Evolutionary conservation across 2,329 filamentous ascomycete species (phyloP).

Genomic region (Curvularia hawaiiensis): DNA sequence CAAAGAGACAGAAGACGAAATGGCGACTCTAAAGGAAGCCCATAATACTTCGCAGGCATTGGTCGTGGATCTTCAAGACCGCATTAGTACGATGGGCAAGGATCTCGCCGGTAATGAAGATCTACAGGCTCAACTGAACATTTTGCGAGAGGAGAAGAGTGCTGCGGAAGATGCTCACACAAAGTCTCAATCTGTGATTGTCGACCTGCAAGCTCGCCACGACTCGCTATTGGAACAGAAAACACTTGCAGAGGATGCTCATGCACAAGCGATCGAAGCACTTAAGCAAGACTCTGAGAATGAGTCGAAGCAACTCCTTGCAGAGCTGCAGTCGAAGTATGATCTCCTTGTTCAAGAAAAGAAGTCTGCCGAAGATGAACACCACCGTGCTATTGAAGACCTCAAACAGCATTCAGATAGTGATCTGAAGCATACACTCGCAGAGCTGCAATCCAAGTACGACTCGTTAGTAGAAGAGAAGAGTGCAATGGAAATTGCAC

Average conservation of each 20-base stretch:
- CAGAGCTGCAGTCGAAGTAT: constrained; percentile 37
- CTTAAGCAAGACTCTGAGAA: constrained; percentile 40
- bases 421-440: constrained; percentile 21
- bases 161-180: constrained; percentile 28
- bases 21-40: constrained; percentile 26
- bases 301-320: constrained; percentile 33
- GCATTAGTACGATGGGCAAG: constrained; percentile 25
- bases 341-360: constrained; percentile 37
- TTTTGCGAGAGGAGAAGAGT: constrained; percentile 26
- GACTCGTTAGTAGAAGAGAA: constrained; percentile 36
- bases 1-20: constrained; percentile 33
- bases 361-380: constrained; percentile 32
- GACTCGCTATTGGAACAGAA: constrained; percentile 39
- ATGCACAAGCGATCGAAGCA: constrained; percentile 35
- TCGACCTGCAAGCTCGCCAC: constrained; percentile 39
- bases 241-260: constrained; percentile 36
- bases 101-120: constrained; percentile 19
- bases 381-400: constrained; percentile 30
- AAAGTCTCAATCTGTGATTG: constrained; percentile 33
- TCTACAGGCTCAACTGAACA: constrained; percentile 19
- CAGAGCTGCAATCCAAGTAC: constrained; percentile 17
- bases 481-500: constrained; percentile 31
- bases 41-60: constrained; percentile 29
- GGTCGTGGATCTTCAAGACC: constrained; percentile 31
- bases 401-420: constrained; percentile 36